These are phyloP conservation scores for Nyctanthes arbortristis DNA, from an alignment of 257 asterid species.

Conservation along the genomic window DNA sequence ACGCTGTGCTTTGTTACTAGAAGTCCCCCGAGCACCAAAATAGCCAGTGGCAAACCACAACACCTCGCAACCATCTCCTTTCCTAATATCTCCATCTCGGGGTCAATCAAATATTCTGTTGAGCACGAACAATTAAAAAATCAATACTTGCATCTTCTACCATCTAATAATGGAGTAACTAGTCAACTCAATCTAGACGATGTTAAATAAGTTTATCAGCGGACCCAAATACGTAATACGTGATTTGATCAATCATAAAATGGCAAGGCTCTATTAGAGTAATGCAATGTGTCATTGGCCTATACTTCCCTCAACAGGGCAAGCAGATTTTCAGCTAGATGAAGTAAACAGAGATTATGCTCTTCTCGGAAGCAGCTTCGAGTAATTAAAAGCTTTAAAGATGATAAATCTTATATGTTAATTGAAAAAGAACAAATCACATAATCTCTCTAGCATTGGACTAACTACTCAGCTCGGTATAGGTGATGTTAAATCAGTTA, in stretches of 20 bases:
- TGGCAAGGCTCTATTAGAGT: no score
- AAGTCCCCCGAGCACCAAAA: constrained; percentile 38
- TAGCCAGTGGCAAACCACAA: constrained; percentile 41
- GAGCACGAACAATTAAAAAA: neutral
- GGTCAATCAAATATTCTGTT: constrained; percentile 26
- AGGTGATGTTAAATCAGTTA: no score
- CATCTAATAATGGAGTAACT: no score
- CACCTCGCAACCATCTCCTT: constrained; percentile 37
- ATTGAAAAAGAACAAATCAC: no score
- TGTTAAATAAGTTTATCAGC: neutral
- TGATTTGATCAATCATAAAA: no score
- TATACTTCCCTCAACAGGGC: neutral
- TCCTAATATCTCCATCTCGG: constrained; percentile 33
- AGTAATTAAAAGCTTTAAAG: neutral
- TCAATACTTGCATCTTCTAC: neutral
- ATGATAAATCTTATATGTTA: neutral
- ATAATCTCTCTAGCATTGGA: no score
- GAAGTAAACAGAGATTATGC: neutral
- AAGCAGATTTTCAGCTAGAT: neutral
- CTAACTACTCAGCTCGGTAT: no score
- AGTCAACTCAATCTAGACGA: neutral
- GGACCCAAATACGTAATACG: neutral
- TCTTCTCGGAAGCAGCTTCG: neutral
- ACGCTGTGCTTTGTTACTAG: constrained; percentile 24
- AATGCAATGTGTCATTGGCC: no score